phyloP scores from a whole-genome alignment of 169 alveolate genomes.

The Plasmodium vinckei region DNA sequence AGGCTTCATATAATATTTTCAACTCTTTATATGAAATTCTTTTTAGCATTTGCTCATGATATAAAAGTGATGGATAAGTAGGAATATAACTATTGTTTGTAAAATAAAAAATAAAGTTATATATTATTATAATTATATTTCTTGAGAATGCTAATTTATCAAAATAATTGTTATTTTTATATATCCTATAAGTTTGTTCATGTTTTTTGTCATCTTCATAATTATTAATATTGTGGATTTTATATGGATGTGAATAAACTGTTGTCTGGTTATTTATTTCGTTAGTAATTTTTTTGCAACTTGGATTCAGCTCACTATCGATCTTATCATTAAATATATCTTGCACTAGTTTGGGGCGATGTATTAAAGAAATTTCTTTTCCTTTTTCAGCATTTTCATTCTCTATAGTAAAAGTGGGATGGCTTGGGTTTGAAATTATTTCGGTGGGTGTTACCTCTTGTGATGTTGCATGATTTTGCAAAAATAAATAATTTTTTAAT shows the following conservation, averaged over 20 bases:
- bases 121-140: constrained; percentile 5
- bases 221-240: neutral
- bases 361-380: neutral
- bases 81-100: neutral
- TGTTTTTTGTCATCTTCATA: neutral
- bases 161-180: neutral
- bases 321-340: too few species aligned
- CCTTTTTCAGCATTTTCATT: neutral
- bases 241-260: neutral
- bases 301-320: too few species aligned
- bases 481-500: constrained; percentile 8
- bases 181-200: neutral
- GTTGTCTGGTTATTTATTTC: neutral
- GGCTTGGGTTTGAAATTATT: neutral
- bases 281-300: neutral
- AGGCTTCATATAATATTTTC: constrained; percentile 8
- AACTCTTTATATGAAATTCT: constrained; percentile 1
- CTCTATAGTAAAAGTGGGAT: neutral
- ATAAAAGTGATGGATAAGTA: too few species aligned
- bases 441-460: neutral
- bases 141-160: constrained; percentile 3
- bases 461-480: neutral
- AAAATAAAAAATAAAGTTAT: constrained; percentile 4
- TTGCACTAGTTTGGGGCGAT: too few species aligned
- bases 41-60: neutral